Evolutionary conservation across 192 early-diverging fungal species (phyloP), one percentile per base, ranked within the genome.

Genomic region (Kickxella alabastrina): DNA sequence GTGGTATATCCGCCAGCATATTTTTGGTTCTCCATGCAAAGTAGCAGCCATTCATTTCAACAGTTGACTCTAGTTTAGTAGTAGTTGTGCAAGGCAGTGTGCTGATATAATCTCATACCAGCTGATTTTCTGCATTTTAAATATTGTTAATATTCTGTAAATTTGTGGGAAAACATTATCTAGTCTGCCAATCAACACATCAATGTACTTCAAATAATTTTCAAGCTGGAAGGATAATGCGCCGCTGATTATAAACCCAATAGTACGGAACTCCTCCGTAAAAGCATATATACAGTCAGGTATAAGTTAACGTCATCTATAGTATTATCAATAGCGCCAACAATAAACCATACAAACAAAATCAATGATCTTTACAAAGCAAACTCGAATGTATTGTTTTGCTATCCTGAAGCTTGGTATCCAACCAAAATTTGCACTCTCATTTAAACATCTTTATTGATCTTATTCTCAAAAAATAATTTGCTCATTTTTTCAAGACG

Each of bases 381-480:
- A 64, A 24, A 12, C 1, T 0, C 35, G 41, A 14, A 32, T 12
- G 12, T 17, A 13, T 26, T 21, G 13, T 23, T 1, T 28, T 60
- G 14, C 0, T 2, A 14, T 3, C 29, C 10, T n/a, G 21, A 6
- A 44, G 37, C 0, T 45, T n/a, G 2, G 48, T 25, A 18, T 61
- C 54, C 23, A 54, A 22, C 28, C 49, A 65, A 34, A 57, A 54
- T 21, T 23, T 39, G n/a, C n/a, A n/a, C 23, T 73, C 69, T 63
- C 69, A 73, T n/a, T 58, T 54, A 51, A 60, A 65, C 22, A 73
- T 22, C 50, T 65, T 73, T 12, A 73, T 56, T 3, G 59, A 52
- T 22, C 49, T 59, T 9, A 65, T 73, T 12, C 31, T 52, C 3
- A 44, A 4, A 1, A 22, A 26, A 10, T 65, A 57, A 13, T 53